Percentiles rank a stretch among this genome's conserved stretches.
Conservation (phyloP, 2,329 filamentous ascomycete genomes). For the Phaeoacremonium minimum region DNA sequence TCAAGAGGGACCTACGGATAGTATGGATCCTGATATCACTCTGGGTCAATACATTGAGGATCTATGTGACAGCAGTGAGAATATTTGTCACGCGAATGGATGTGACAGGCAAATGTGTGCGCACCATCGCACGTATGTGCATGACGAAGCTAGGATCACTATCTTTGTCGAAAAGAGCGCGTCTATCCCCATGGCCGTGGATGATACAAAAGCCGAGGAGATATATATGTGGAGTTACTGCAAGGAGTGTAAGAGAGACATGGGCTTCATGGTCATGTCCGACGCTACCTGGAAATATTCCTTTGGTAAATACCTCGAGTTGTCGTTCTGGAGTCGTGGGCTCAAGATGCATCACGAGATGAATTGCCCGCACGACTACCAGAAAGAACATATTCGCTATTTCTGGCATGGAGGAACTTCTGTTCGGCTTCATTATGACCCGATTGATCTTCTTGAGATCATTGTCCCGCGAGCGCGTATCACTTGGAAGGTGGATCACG, state of each 20-base stretch:
- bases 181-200: constrained; percentile 52
- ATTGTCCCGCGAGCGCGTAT: constrained; percentile 85
- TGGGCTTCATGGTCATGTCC: constrained; percentile 86
- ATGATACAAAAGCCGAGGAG: constrained; percentile 49
- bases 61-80: constrained; percentile 70
- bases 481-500: constrained; percentile 97
- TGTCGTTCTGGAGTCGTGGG: constrained; percentile 91
- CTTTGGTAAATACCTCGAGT: constrained; percentile 95
- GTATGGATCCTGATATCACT: constrained; percentile 81
- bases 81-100: constrained; percentile 75
- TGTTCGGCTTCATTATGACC: constrained; percentile 86
- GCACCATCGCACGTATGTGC: constrained; percentile 94
- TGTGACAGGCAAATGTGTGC: constrained; percentile 88
- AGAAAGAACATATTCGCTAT: constrained; percentile 86
- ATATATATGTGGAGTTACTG: constrained; percentile 99
- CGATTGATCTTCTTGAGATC: constrained; percentile 89
- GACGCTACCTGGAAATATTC: constrained; percentile 96
- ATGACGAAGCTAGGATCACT: constrained; percentile 89
- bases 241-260: constrained; percentile 86
- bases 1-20: constrained; percentile 65
- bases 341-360: constrained; percentile 69
- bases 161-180: constrained; percentile 73
- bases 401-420: constrained; percentile 86
- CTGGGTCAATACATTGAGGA: constrained; percentile 94
- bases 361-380: constrained; percentile 82